phyloP scores from a whole-genome alignment of 2,329 filamentous ascomycete species.

The Biscogniauxia sp. region DNA sequence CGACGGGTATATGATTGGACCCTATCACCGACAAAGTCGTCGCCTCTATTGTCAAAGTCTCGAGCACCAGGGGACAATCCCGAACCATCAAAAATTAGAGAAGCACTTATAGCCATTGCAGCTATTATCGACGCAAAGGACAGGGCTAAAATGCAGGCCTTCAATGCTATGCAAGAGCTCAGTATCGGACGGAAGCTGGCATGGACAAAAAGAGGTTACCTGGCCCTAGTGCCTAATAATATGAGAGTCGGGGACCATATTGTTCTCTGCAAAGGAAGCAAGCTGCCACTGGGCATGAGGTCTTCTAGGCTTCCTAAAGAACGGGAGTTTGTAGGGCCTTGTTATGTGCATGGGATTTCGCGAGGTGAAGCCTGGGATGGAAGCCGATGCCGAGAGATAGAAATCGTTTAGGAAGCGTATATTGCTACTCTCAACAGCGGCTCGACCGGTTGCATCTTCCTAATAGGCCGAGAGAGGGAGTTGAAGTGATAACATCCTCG shows the following conservation, averaged over 20 bases:
- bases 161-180: slow-evolving; percentile 1
- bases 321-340: not conserved
- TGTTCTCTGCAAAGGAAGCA: slow-evolving; percentile 1
- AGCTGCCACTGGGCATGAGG: not conserved
- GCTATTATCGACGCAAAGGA: not conserved
- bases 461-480: too few species aligned
- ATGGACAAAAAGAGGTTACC: slow-evolving; percentile 3
- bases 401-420: not conserved
- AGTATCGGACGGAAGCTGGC: slow-evolving; percentile 2
- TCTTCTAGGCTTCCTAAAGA: not conserved
- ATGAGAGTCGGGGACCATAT: not conserved
- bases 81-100: not conserved
- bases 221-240: slow-evolving; percentile 2
- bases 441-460: not conserved
- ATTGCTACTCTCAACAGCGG: not conserved
- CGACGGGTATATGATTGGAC: not conserved
- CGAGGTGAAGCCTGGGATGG: slow-evolving; percentile 2
- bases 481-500: too few species aligned
- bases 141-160: not conserved
- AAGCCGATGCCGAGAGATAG: not conserved
- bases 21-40: not conserved
- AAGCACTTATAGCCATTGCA: not conserved
- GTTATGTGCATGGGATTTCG: slow-evolving; percentile 7
- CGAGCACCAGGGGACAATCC: not conserved
- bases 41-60: not conserved